These are phyloP conservation scores for Coniochaeta sp. DNA, from an alignment of 2,329 filamentous ascomycete species.

Conservation along the genomic window DNA sequence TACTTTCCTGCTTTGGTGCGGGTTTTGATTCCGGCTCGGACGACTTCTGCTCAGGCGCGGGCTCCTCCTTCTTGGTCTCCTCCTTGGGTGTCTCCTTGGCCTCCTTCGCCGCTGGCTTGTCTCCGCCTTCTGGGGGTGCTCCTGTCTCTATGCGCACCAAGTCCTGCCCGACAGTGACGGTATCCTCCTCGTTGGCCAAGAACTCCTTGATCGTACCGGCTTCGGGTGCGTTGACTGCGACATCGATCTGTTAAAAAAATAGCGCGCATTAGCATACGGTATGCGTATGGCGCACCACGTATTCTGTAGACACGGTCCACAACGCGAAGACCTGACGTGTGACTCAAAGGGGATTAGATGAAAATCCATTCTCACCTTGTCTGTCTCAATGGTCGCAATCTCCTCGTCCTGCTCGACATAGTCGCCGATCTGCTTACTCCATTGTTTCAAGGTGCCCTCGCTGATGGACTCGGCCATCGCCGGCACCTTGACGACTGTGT, in stretches of 20 bases:
- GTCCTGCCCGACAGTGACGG: slow-evolving; percentile 89
- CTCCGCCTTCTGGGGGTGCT: slow-evolving; percentile 49
- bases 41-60: slow-evolving; percentile 23
- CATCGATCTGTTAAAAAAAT: slow-evolving; percentile 67
- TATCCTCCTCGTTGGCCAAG: slow-evolving; percentile 88
- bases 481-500: slow-evolving; percentile 85
- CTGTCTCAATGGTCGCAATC: slow-evolving; percentile 96
- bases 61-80: slow-evolving; percentile 24
- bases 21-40: slow-evolving; percentile 33
- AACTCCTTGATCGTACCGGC: slow-evolving; percentile 89
- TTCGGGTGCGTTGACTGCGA: slow-evolving; percentile 89
- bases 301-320: neutral
- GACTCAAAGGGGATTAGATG: neutral
- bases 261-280: neutral
- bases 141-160: slow-evolving; percentile 80
- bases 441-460: slow-evolving; percentile 94
- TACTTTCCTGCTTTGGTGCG: slow-evolving; percentile 27
- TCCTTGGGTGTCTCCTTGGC: slow-evolving; percentile 43
- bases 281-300: neutral
- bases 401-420: slow-evolving; percentile 94
- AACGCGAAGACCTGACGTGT: neutral
- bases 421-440: slow-evolving; percentile 86
- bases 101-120: slow-evolving; percentile 46
- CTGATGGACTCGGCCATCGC: slow-evolving; percentile 99
- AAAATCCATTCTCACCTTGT: slow-evolving; percentile 64